Conservation (phyloP, 2,329 filamentous ascomycete genomes). For the Exophiala bonariae region DNA sequence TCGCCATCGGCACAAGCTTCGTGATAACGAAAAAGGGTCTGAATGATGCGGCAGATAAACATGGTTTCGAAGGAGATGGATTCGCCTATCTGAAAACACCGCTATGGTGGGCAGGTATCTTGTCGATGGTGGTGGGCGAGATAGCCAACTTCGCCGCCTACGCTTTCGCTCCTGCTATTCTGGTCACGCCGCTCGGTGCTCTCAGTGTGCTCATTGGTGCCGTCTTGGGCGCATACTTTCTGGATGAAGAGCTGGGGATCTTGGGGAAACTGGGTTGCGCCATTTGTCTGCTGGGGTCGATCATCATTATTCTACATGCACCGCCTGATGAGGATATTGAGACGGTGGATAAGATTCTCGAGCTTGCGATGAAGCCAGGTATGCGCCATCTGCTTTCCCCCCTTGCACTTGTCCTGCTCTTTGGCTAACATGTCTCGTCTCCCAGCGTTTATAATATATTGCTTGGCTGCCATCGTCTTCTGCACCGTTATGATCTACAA, state of each 20-base stretch:
- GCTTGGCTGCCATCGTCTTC: conserved; percentile 75
- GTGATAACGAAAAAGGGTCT: conserved; percentile 99
- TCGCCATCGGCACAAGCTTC: conserved; percentile 77
- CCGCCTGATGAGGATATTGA: conserved; percentile 89
- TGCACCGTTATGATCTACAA: conserved; percentile 95
- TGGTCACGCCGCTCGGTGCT: conserved; percentile 92
- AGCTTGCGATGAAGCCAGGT: conserved; percentile 91
- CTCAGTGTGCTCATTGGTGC: conserved; percentile 93
- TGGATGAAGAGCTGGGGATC: conserved; percentile 85
- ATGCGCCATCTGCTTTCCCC: no score
- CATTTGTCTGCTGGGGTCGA: conserved; percentile 90
- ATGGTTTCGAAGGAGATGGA: conserved; percentile 96
- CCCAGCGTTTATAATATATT: conserved; percentile 86
- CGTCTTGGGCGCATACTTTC: conserved; percentile 90
- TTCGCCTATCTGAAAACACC: conserved; percentile 92
- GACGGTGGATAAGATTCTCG: conserved; percentile 86
- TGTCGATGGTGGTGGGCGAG: conserved; percentile 87
- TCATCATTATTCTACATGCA: conserved; percentile 96
- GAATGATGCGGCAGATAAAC: conserved; percentile 83
- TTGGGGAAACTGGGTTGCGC: conserved; percentile 93
- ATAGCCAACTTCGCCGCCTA: conserved; percentile 98
- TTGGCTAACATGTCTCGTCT: conserved; percentile 7
- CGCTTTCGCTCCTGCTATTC: conserved; percentile 96
- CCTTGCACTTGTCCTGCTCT: background rate
- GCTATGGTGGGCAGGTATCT: conserved; percentile 96